Evolutionary conservation across 2,329 filamentous ascomycete genomes (phyloP), one percentile per base, ranked within the genome.

Genomic region (Chaetomiaceae sp.): DNA sequence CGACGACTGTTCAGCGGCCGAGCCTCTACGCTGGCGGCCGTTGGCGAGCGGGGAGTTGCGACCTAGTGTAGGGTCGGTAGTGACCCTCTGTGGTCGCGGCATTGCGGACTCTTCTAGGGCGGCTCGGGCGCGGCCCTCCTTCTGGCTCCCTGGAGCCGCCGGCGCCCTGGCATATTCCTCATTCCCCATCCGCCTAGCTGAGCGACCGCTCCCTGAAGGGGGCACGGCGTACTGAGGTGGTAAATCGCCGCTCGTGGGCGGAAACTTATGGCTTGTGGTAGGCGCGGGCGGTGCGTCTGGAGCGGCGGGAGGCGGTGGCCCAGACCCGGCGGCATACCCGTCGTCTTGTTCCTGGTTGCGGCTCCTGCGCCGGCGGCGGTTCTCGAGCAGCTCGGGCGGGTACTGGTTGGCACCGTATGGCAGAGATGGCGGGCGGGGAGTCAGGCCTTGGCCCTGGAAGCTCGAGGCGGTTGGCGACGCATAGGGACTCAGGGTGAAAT

Each of bases 231-330:
- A n/a, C n/a, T n/a, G n/a, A n/a, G n/a, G n/a, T n/a, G n/a, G n/a
- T n/a, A n/a, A n/a, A n/a, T n/a, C n/a, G n/a, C 59, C 64, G 38
- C 65, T 67, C 33, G 65, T 68, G 55, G 71, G 67, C 8, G 75
- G 71, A 27, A 73, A 68, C 50, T 68, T 73, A 62, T 79, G 81
- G 59, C 75, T 79, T 29, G 73, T 58, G 4, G 83, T 79, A 32
- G 78, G 78, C 8, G 69, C 73, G 57, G 72, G 73, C 45, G 82
- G 78, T 22, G 73, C 76, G 54, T 86, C 82, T 53, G 83, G 78
- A 27, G 76, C 79, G 40, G 71, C 68, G 15, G 78, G 73, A 10
- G 66, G 70, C 36, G 68, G 60, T 1, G 50, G 50, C 20, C 35
- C 49, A 6, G 67, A 59, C 38, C 62, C 53, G 54, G 56, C 50